Percentiles rank a stretch among this genome's conserved stretches.
Conservation (phyloP, 2,329 filamentous ascomycete species). For the Neonectria hederae region DNA sequence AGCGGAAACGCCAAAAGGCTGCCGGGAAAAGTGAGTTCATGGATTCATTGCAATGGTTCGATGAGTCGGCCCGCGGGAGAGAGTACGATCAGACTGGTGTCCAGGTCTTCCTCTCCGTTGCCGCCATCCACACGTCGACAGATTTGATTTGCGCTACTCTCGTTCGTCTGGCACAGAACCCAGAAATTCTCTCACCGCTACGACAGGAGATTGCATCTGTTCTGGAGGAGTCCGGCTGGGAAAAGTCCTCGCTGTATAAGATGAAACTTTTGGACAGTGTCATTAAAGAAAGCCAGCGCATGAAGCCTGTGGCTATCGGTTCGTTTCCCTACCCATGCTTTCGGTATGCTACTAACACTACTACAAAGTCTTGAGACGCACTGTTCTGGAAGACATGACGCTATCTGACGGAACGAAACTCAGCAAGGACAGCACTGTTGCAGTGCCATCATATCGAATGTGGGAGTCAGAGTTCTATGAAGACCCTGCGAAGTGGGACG, state of each 20-base stretch:
- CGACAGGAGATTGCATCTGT: not conserved
- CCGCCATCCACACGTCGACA: constrained; percentile 2
- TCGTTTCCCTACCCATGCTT: not conserved
- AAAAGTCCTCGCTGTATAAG: constrained; percentile 4
- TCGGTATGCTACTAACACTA: not conserved
- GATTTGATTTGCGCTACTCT: constrained; percentile 6
- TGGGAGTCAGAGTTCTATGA: constrained; percentile 38
- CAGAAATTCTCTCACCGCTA: not conserved
- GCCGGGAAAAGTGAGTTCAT: not conserved
- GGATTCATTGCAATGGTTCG: constrained; percentile 8
- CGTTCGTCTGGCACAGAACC: not conserved
- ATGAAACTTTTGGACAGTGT: constrained; percentile 9
- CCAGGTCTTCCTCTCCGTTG: constrained; percentile 5
- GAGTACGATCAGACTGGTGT: constrained; percentile 3
- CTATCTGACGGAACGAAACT: constrained; percentile 14
- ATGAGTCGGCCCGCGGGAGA: not conserved
- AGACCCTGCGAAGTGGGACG: constrained; percentile 40
- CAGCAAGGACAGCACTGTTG: not conserved
- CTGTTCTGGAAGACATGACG: constrained; percentile 8
- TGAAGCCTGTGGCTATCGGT: constrained; percentile 13
- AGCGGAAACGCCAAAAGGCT: not conserved
- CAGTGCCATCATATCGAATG: constrained; percentile 17
- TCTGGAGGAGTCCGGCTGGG: not conserved
- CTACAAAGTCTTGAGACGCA: constrained; percentile 6
- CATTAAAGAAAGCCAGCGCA: constrained; percentile 6